A percentile compares a stretch with the other conserved stretches of the same genome.
These are phyloP conservation scores for Sophora flavescens DNA, from an alignment of 306 rosid genomes.

Conservation along the genomic window DNA sequence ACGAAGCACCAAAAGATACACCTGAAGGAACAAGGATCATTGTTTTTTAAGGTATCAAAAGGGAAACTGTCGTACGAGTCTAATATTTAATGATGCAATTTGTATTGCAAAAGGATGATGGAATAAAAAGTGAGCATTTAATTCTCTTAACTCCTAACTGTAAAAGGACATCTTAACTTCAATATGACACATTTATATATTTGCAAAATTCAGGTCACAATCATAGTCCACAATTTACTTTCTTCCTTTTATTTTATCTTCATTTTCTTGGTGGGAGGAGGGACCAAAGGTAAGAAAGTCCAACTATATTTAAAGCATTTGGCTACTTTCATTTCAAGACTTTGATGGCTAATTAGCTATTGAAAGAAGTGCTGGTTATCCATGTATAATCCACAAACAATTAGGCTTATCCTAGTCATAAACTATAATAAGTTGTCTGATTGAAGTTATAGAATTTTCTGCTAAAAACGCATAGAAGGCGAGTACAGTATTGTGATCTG, in stretches of 20 bases:
- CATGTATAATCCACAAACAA: not conserved
- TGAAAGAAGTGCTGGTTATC: not conserved
- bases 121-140: no score
- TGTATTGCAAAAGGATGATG: no score
- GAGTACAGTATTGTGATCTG: not conserved
- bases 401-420: conserved; percentile 12
- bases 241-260: not conserved
- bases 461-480: not conserved
- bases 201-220: not conserved
- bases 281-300: not conserved
- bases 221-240: not conserved
- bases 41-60: conserved; percentile 10
- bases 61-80: not conserved
- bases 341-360: not conserved
- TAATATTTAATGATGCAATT: conserved; percentile 8
- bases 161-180: no score
- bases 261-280: not conserved
- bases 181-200: no score
- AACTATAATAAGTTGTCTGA: conserved; percentile 2
- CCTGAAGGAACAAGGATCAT: conserved; percentile 4
- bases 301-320: not conserved
- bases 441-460: not conserved
- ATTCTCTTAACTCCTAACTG: no score
- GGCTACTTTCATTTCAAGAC: conserved; percentile 3
- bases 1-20: conserved; percentile 23